Conservation (phyloP, 2,329 filamentous ascomycete species). For the Chaetomiaceae sp. region DNA sequence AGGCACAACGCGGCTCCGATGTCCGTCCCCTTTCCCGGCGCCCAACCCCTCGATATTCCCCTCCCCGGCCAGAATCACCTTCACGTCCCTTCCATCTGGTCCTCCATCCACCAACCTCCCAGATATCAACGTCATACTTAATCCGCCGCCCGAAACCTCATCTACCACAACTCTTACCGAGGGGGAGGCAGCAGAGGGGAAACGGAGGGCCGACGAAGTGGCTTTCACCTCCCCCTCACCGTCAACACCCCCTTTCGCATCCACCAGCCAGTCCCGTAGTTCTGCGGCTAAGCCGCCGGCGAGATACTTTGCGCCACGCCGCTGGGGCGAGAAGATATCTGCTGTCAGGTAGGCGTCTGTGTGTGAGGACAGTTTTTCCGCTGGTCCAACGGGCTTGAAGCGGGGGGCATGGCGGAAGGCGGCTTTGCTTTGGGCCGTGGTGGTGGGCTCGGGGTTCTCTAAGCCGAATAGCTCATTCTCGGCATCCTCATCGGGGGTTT, state of each 20-base stretch:
- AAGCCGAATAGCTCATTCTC: not conserved
- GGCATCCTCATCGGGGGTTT: not conserved
- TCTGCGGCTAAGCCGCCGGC: conserved; percentile 40
- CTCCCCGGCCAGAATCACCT: conserved; percentile 11
- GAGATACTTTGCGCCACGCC: conserved; percentile 34
- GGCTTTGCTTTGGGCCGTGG: conserved; percentile 20
- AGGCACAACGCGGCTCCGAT: conserved; percentile 26
- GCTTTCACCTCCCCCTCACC: conserved; percentile 20
- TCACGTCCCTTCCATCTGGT: not conserved
- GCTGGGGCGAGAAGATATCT: conserved; percentile 39
- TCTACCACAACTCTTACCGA: conserved; percentile 10
- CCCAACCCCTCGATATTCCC: conserved; percentile 14
- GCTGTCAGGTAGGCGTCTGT: conserved; percentile 28
- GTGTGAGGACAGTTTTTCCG: conserved; percentile 1
- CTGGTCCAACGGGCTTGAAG: conserved; percentile 34
- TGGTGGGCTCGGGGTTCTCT: not conserved
- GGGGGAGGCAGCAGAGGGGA: not conserved
- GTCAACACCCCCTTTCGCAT: conserved; percentile 35
- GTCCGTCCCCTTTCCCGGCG: conserved; percentile 26
- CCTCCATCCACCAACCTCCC: conserved; percentile 9
- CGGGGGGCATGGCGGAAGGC: conserved; percentile 37
- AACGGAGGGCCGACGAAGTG: conserved; percentile 3
- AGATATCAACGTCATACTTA: conserved; percentile 30
- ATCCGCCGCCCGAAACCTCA: conserved; percentile 22
- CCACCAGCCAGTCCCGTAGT: conserved; percentile 43